These are phyloP conservation scores for Papilionanthe hybrid DNA, from an alignment of 116 monocot species.

Conservation along the genomic window DNA sequence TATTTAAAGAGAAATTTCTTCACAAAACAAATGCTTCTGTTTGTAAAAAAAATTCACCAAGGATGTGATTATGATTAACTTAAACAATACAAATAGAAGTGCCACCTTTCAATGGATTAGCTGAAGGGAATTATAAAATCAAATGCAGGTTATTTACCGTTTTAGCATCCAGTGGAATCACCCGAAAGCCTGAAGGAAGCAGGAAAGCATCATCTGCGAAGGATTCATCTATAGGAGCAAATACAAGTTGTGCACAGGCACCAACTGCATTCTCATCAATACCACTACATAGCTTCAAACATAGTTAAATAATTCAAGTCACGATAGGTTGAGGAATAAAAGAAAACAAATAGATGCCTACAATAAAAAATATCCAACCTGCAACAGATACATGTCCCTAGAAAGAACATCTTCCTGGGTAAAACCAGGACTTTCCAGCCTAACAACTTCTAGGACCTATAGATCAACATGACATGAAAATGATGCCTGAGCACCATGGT, in stretches of 20 bases:
- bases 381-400: slow-evolving; percentile 71
- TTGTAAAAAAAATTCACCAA: too few species aligned
- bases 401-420: slow-evolving; percentile 60
- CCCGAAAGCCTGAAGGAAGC: slow-evolving; percentile 31
- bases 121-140: not conserved
- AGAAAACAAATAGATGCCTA: not conserved
- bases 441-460: slow-evolving; percentile 84
- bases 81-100: too few species aligned
- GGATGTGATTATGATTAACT: too few species aligned
- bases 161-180: slow-evolving; percentile 32
- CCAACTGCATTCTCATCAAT: slow-evolving; percentile 28
- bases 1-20: not conserved
- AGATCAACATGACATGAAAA: not conserved
- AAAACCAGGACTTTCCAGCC: slow-evolving; percentile 73
- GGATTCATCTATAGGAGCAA: slow-evolving; percentile 36
- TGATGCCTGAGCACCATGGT: not conserved
- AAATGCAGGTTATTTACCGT: slow-evolving; percentile 6
- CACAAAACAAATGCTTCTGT: too few species aligned
- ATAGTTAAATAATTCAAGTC: not conserved
- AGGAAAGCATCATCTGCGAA: slow-evolving; percentile 32
- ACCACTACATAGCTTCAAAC: slow-evolving; percentile 30
- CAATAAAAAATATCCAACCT: slow-evolving; percentile 38
- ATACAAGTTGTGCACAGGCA: slow-evolving; percentile 31
- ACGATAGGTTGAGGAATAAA: not conserved
- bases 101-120: too few species aligned